phyloP scores from a whole-genome alignment of 805 yeast species.

The Zygosaccharomyces bailii region DNA sequence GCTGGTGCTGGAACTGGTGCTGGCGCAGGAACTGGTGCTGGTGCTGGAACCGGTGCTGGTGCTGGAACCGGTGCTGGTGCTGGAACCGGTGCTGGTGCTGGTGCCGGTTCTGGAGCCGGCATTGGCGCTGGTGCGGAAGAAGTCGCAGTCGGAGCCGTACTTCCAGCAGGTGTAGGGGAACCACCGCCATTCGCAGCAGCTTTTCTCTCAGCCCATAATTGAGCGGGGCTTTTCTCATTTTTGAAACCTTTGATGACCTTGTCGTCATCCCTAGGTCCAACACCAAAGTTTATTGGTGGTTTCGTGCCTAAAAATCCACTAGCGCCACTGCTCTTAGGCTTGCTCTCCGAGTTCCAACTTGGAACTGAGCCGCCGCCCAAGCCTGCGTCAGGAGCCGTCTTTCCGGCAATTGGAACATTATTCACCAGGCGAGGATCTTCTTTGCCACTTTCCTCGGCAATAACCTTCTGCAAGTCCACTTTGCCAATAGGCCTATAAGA shows the following conservation, averaged over 20 bases:
- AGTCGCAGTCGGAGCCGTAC: background rate
- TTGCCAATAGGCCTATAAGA: conserved; percentile 62
- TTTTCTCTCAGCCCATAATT: conserved; percentile 89
- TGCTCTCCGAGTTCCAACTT: conserved; percentile 37
- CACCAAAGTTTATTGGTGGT: conserved; percentile 26
- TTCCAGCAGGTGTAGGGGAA: background rate
- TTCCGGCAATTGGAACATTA: conserved; percentile 19
- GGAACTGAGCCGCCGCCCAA: conserved; percentile 23
- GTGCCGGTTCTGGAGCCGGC: conserved; percentile 1
- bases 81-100: conserved; percentile 2
- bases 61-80: background rate
- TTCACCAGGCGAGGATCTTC: conserved; percentile 43
- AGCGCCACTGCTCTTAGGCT: conserved; percentile 33
- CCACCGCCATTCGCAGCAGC: conserved; percentile 43
- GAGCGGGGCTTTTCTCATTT: conserved; percentile 90
- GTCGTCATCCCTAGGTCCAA: conserved; percentile 27
- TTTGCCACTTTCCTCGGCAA: conserved; percentile 42
- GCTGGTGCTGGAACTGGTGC: conserved; percentile 31
- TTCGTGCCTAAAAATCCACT: conserved; percentile 38
- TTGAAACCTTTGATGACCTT: conserved; percentile 57
- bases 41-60: background rate
- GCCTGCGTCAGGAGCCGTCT: conserved; percentile 31
- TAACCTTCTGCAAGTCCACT: conserved; percentile 46
- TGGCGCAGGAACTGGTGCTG: background rate
- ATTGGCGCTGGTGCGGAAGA: conserved; percentile 24